phyloP scores from a whole-genome alignment of 2,329 filamentous ascomycete species.

The Colletotrichum sp. region DNA sequence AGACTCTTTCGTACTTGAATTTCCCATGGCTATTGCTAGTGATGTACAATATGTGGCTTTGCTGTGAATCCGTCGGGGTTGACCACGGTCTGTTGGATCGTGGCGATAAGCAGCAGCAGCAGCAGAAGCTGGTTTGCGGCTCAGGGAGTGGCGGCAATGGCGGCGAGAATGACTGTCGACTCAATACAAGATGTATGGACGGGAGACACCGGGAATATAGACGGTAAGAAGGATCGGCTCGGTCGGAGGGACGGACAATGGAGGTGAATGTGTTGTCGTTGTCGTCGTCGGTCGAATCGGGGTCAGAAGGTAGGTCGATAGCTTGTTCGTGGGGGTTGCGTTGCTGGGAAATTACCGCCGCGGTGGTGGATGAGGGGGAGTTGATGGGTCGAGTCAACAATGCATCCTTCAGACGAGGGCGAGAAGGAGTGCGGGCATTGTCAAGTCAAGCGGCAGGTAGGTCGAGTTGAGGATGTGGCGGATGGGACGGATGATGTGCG shows the following conservation, averaged over 20 bases:
- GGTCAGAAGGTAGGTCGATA: background rate
- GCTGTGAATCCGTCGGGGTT: background rate
- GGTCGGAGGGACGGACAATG: background rate
- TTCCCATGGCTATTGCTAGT: constrained; percentile 36
- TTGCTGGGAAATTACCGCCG: background rate
- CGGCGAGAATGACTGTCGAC: background rate
- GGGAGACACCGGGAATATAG: background rate
- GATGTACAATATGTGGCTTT: background rate
- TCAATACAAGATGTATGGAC: background rate
- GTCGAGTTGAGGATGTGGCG: background rate
- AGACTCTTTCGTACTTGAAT: constrained; percentile 44
- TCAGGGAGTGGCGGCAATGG: background rate
- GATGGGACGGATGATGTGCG: background rate
- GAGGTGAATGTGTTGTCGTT: background rate
- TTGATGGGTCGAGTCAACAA: constrained; percentile 11
- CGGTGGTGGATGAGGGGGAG: background rate
- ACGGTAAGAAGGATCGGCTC: background rate
- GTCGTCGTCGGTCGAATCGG: background rate
- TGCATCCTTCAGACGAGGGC: constrained; percentile 13
- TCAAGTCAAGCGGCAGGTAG: background rate
- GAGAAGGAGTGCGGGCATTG: constrained; percentile 1
- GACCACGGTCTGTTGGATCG: background rate
- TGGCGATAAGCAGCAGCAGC: background rate
- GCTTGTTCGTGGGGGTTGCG: background rate
- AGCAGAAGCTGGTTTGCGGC: background rate